phyloP scores from a whole-genome alignment of 768 basidiomycete genomes.

The Botryobasidium botryosum region DNA sequence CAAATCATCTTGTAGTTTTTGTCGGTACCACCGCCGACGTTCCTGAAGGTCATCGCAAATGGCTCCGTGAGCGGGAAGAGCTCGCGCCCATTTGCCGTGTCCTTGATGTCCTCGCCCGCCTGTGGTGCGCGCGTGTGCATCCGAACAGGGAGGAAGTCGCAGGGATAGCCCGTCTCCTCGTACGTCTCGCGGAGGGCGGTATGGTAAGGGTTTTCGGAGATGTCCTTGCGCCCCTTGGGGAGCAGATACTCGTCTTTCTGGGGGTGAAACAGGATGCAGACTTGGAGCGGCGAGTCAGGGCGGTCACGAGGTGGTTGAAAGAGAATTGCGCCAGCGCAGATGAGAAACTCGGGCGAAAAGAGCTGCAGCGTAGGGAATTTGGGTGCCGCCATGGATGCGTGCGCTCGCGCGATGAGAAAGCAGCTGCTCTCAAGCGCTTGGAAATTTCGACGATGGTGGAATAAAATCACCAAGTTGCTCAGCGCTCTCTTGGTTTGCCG shows the following conservation, averaged over 20 bases:
- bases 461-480: too few species aligned
- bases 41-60: constrained; percentile 7
- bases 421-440: too few species aligned
- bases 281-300: constrained; percentile 6
- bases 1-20: constrained; percentile 7
- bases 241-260: constrained; percentile 25
- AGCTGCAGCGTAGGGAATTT: neutral
- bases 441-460: too few species aligned
- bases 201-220: constrained; percentile 20
- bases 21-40: neutral
- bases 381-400: too few species aligned
- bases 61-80: constrained; percentile 4
- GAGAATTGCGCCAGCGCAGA: constrained; percentile 3
- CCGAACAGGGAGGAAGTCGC: constrained; percentile 30
- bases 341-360: neutral
- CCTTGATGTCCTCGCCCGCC: constrained; percentile 23
- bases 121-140: constrained; percentile 40
- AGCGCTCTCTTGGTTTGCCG: too few species aligned
- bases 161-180: constrained; percentile 47
- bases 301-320: neutral
- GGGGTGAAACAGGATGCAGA: constrained; percentile 19
- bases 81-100: constrained; percentile 2
- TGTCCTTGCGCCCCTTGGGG: constrained; percentile 37
- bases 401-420: too few species aligned
- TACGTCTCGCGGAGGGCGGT: constrained; percentile 45